Conservation (phyloP, 805 yeast genomes). For the Kuraishia molischiana region DNA sequence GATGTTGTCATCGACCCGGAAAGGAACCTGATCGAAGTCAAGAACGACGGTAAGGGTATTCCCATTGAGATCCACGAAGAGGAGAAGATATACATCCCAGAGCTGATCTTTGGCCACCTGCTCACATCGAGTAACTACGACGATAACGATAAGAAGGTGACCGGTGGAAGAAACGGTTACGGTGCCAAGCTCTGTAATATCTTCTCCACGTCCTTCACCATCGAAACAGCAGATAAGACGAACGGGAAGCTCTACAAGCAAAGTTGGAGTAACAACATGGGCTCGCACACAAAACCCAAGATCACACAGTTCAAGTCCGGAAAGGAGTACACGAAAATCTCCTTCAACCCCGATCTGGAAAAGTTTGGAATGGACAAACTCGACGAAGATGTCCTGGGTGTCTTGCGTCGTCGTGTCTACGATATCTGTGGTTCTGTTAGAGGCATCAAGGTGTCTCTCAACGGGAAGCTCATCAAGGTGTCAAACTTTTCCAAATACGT, state of each 20-base stretch:
- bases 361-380: slow-evolving; percentile 79
- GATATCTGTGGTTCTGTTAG: slow-evolving; percentile 92
- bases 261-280: slow-evolving; percentile 85
- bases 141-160: slow-evolving; percentile 89
- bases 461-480: slow-evolving; percentile 62
- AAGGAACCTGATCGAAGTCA: slow-evolving; percentile 63
- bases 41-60: slow-evolving; percentile 92
- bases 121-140: slow-evolving; percentile 94
- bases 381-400: slow-evolving; percentile 77
- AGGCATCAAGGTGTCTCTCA: slow-evolving; percentile 69
- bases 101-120: slow-evolving; percentile 89
- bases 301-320: slow-evolving; percentile 50
- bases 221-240: slow-evolving; percentile 80
- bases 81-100: slow-evolving; percentile 91
- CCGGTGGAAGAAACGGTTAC: slow-evolving; percentile 97
- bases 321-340: slow-evolving; percentile 75
- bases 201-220: slow-evolving; percentile 75
- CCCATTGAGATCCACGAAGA: slow-evolving; percentile 90
- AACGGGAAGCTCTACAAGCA: slow-evolving; percentile 62
- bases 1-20: slow-evolving; percentile 78
- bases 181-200: slow-evolving; percentile 98
- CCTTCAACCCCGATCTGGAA: slow-evolving; percentile 79
- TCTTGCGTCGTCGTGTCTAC: slow-evolving; percentile 85
- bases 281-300: slow-evolving; percentile 62
- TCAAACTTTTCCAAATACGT: slow-evolving; percentile 79